Evolutionary conservation across 345 rosid genomes (phyloP).

Genomic region (Brassica juncea): DNA sequence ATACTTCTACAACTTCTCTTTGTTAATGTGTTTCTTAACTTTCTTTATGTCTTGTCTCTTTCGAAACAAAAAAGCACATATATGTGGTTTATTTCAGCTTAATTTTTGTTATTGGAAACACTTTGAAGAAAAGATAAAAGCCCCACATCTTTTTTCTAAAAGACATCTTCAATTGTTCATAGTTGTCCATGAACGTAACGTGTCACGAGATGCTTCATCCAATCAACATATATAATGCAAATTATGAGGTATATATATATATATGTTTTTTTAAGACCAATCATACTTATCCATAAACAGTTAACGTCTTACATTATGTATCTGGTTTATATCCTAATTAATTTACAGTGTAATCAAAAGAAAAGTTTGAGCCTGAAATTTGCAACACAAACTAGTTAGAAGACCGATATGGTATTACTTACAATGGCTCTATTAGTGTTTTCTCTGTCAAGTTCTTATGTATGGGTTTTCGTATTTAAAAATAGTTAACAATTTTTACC

Average conservation of each 20-base stretch:
- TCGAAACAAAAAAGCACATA: slow-evolving; percentile 31
- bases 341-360: background rate
- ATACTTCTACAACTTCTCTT: slow-evolving; percentile 28
- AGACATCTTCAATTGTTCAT: slow-evolving; percentile 15
- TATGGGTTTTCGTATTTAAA: background rate
- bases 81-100: slow-evolving; percentile 31
- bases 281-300: slow-evolving; percentile 17
- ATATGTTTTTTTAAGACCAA: background rate
- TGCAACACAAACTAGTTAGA: background rate
- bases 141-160: slow-evolving; percentile 30
- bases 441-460: background rate
- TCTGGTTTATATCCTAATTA: background rate
- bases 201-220: slow-evolving; percentile 29
- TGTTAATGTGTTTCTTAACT: slow-evolving; percentile 31
- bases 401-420: background rate
- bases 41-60: slow-evolving; percentile 37
- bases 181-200: slow-evolving; percentile 30
- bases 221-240: slow-evolving; percentile 10
- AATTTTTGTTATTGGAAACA: slow-evolving; percentile 32
- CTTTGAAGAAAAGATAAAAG: slow-evolving; percentile 30
- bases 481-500: background rate
- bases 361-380: background rate
- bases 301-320: background rate
- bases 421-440: background rate
- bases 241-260: slow-evolving; percentile 3